Conservation (phyloP, 352 stramenopile species). For the Globisporangium nodosum region DNA sequence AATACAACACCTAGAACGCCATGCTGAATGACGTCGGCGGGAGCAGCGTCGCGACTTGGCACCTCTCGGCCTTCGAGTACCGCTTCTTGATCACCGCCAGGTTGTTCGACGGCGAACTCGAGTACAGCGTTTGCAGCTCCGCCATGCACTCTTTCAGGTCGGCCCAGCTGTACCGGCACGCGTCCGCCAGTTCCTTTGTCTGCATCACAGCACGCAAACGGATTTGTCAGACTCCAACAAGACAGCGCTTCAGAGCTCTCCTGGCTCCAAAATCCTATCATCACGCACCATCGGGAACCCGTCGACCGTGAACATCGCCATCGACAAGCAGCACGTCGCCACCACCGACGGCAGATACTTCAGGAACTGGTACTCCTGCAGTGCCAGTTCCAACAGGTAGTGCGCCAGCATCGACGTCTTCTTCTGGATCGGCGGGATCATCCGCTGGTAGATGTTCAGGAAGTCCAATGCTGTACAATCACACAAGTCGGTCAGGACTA, state of each 20-base stretch:
- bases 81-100: constrained; percentile 86
- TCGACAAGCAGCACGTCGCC: constrained; percentile 74
- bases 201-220: constrained; percentile 13
- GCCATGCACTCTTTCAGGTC: constrained; percentile 81
- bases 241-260: background rate
- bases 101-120: constrained; percentile 74
- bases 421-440: constrained; percentile 79
- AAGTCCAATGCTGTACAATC: constrained; percentile 69
- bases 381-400: constrained; percentile 82
- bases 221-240: background rate
- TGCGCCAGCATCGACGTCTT: constrained; percentile 86
- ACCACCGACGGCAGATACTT: constrained; percentile 84
- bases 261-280: background rate
- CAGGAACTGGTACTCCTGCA: constrained; percentile 88
- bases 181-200: constrained; percentile 79
- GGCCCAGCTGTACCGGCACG: constrained; percentile 67
- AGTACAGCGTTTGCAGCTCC: constrained; percentile 79
- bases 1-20: constrained; percentile 51
- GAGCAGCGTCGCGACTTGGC: constrained; percentile 68
- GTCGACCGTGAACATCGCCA: constrained; percentile 83
- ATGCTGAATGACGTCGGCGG: constrained; percentile 77
- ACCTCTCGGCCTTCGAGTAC: constrained; percentile 82
- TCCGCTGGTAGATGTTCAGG: constrained; percentile 86
- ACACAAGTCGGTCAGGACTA: background rate
- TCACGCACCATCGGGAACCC: constrained; percentile 63